Evolutionary conservation across 1,284 basidiomycete species (phyloP), one percentile per base, ranked within the genome.

Genomic region (Pholiota adiposa): DNA sequence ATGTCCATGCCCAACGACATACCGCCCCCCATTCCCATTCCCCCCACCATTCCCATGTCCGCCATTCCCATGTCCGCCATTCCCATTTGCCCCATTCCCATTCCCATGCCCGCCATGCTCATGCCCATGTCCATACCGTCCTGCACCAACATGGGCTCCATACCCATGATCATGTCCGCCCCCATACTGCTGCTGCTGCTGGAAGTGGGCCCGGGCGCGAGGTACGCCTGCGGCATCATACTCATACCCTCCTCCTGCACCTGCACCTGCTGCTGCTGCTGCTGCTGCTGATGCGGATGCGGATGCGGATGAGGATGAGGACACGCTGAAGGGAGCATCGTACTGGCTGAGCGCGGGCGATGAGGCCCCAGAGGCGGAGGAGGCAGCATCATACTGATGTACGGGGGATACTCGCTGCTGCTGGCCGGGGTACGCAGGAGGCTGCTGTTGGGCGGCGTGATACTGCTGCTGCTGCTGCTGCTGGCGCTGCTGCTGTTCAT

Each of bases 401-500:
- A 40, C 19, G 19, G 51, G 33, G 36, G 51, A 40, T 23, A 33
- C 23, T 21, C 51, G 51, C 51, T 19, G 49, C 9, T 31, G 29
- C 18, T 27, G 18, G 49, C 29, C n/a, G n/a, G n/a, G 5, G 29
- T 50, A 50, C 29, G 29, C n/a, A n/a, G n/a, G n/a, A n/a, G 23
- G 33, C 29, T 43, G 46, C 23, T 12, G 18, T 25, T n/a, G 49
- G 49, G 33, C 29, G 40, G 50, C 43, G n/a, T 52, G 41, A 25
- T 38, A 18, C 8, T 48, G 53, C 25, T 44, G 53, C 4, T 53
- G 54, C 25, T 44, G 53, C 4, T 53, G 54, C 3, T 50, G 56
- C 23, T 60, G 44, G 41, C 58, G 60, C 46, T 41, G 58, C 43
- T 55, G 53, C 16, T 50, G 23, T 19, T 34, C 21, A 27, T 63